Conservation (phyloP, 352 stramenopile species). For the Pythium rishiriense region DNA sequence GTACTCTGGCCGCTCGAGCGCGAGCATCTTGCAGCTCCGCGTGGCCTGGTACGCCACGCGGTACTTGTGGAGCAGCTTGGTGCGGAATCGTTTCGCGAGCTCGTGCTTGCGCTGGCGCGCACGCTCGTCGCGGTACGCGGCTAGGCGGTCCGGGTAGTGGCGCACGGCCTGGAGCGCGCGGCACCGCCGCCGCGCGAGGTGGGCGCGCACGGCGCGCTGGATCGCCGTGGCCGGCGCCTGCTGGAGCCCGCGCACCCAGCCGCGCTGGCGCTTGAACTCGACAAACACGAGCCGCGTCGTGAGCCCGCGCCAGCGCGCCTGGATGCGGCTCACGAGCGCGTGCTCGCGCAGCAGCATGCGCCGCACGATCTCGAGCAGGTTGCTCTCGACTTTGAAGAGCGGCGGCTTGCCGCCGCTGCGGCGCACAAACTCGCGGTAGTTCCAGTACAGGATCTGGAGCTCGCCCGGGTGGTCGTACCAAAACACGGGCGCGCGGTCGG, state of each 20-base stretch:
- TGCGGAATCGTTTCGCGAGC: slow-evolving; percentile 37
- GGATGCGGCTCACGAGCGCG: slow-evolving; percentile 68
- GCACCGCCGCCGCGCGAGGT: slow-evolving; percentile 34
- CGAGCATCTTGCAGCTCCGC: slow-evolving; percentile 53
- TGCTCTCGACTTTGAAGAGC: slow-evolving; percentile 73
- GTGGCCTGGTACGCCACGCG: slow-evolving; percentile 49
- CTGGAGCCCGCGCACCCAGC: slow-evolving; percentile 54
- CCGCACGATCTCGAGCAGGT: slow-evolving; percentile 66
- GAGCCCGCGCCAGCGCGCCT: slow-evolving; percentile 60
- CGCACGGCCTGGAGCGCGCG: slow-evolving; percentile 39
- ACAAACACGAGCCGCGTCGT: slow-evolving; percentile 61
- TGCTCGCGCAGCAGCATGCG: slow-evolving; percentile 68
- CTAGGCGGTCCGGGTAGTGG: slow-evolving; percentile 45
- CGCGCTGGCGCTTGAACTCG: slow-evolving; percentile 66
- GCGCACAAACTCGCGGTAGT: slow-evolving; percentile 79
- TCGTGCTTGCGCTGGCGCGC: slow-evolving; percentile 25
- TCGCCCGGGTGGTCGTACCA: slow-evolving; percentile 75
- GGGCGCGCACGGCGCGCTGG: slow-evolving; percentile 58
- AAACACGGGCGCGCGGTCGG: slow-evolving; percentile 58
- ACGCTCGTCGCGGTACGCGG: slow-evolving; percentile 43
- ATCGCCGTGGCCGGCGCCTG: slow-evolving; percentile 74
- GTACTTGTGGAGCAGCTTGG: slow-evolving; percentile 62
- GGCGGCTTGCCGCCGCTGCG: slow-evolving; percentile 54
- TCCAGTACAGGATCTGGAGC: slow-evolving; percentile 61
- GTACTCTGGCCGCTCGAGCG: slow-evolving; percentile 20